A percentile compares a stretch with the other conserved stretches of the same genome.
Conservation (phyloP, 2,329 filamentous ascomycete genomes). For the Penicillium griseofulvum region DNA sequence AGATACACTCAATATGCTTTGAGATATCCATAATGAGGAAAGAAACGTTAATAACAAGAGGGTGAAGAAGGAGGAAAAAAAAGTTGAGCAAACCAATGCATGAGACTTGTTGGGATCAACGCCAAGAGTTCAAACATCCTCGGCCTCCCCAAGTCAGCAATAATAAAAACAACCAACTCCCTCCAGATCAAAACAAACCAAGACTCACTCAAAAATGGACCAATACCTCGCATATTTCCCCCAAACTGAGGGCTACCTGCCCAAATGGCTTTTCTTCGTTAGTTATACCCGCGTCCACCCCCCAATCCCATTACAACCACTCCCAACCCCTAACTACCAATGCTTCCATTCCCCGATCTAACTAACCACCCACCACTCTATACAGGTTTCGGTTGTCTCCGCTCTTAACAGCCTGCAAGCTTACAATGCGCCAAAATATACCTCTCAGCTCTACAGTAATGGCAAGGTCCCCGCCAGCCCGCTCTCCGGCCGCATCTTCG, state of each 20-base stretch:
- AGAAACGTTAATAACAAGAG: neutral
- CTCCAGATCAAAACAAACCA: neutral
- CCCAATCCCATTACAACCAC: neutral
- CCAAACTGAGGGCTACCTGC: conserved; percentile 52
- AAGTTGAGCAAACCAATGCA: conserved; percentile 4
- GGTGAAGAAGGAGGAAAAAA: conserved; percentile 5
- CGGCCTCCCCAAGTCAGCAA: conserved; percentile 10
- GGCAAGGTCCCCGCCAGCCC: conserved; percentile 63
- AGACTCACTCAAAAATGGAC: conserved; percentile 22
- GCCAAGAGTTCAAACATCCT: conserved; percentile 26
- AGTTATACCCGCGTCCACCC: conserved; percentile 15
- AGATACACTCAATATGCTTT: conserved; percentile 32
- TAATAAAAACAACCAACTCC: conserved; percentile 1
- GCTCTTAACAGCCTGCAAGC: conserved; percentile 82
- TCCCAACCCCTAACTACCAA: neutral
- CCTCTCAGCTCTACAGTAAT: conserved; percentile 73
- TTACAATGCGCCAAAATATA: conserved; percentile 76
- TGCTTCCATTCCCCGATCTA: conserved; percentile 2
- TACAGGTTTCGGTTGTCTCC: conserved; percentile 71
- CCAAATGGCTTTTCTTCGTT: conserved; percentile 66
- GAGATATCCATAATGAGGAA: conserved; percentile 33
- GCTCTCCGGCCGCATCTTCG: conserved; percentile 76
- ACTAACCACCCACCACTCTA: neutral
- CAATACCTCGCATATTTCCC: conserved; percentile 34
- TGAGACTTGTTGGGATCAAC: conserved; percentile 24